Percentiles rank a stretch among this genome's conserved stretches.
phyloP scores from a whole-genome alignment of 1,139 yeast genomes.

The Lodderomyces elongisporus region DNA sequence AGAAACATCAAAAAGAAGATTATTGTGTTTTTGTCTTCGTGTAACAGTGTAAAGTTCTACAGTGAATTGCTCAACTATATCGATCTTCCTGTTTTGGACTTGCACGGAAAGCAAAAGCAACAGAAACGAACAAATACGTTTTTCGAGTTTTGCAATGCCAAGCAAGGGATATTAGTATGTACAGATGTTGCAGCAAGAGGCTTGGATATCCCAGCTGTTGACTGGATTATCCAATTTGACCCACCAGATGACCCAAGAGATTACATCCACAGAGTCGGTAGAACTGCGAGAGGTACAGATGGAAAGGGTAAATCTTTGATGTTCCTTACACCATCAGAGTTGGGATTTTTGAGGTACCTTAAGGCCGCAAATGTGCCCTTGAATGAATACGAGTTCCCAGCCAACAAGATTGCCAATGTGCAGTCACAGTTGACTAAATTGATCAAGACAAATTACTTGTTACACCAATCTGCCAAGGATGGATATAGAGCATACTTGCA shows the following conservation, averaged over 20 bases:
- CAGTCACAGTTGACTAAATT: constrained; percentile 90
- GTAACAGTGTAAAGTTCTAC: constrained; percentile 94
- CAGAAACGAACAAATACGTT: constrained; percentile 97
- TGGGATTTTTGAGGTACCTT: constrained; percentile 89
- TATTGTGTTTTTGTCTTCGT: constrained; percentile 91
- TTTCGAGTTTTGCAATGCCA: constrained; percentile 96
- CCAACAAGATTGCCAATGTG: constrained; percentile 89
- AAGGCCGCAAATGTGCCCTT: constrained; percentile 96
- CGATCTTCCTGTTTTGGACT: constrained; percentile 90
- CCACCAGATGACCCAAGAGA: constrained; percentile 99
- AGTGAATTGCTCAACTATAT: constrained; percentile 92
- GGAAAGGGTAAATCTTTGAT: constrained; percentile 92
- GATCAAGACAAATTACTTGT: constrained; percentile 86
- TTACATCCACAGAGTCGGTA: constrained; percentile 95
- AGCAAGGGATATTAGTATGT: constrained; percentile 85
- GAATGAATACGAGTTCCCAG: constrained; percentile 94
- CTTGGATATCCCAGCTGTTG: constrained; percentile 93
- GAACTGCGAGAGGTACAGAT: constrained; percentile 92
- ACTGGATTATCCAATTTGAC: constrained; percentile 96
- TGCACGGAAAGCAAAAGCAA: constrained; percentile 98
- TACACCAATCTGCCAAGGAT: constrained; percentile 94
- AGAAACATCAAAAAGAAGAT: constrained; percentile 85
- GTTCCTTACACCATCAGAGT: constrained; percentile 91
- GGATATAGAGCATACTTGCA: constrained; percentile 95
- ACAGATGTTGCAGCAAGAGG: constrained; percentile 99